Conservation (phyloP, 2,329 filamentous ascomycete genomes). For the Phaeophleospora eucalypticola region DNA sequence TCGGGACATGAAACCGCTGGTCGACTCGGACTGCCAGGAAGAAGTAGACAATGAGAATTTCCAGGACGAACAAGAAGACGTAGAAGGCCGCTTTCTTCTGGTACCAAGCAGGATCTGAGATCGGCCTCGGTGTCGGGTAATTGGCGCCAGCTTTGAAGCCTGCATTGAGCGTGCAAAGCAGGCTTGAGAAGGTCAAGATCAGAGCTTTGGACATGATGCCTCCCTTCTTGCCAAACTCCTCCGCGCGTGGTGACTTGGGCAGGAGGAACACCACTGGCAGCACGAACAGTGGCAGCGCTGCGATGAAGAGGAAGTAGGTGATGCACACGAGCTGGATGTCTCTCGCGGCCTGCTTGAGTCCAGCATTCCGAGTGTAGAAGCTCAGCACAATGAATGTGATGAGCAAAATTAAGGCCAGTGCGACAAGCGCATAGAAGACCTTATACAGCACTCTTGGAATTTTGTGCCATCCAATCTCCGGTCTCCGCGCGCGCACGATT, state of each 20-base stretch:
- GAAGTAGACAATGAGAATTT: constrained; percentile 30
- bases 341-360: constrained; percentile 11
- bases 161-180: constrained; percentile 20
- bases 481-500: constrained; percentile 27
- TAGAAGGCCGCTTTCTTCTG: constrained; percentile 30
- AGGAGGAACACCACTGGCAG: constrained; percentile 17
- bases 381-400: constrained; percentile 28
- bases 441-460: constrained; percentile 11
- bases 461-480: constrained; percentile 28
- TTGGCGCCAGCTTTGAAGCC: constrained; percentile 28
- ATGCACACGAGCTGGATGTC: constrained; percentile 22
- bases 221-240: constrained; percentile 23
- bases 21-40: constrained; percentile 26
- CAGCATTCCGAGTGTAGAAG: constrained; percentile 27
- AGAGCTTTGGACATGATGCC: constrained; percentile 18
- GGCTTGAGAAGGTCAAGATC: constrained; percentile 17
- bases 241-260: constrained; percentile 9
- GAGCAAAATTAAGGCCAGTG: constrained; percentile 22
- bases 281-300: constrained; percentile 21
- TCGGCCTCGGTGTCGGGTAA: constrained; percentile 24
- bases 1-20: constrained; percentile 27
- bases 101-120: constrained; percentile 29
- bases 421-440: constrained; percentile 11
- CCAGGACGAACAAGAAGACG: constrained; percentile 27
- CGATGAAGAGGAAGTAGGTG: constrained; percentile 25